These are phyloP conservation scores for Saccharum officinarum DNA, from an alignment of 176 grass and related monocot genomes.

Conservation along the genomic window DNA sequence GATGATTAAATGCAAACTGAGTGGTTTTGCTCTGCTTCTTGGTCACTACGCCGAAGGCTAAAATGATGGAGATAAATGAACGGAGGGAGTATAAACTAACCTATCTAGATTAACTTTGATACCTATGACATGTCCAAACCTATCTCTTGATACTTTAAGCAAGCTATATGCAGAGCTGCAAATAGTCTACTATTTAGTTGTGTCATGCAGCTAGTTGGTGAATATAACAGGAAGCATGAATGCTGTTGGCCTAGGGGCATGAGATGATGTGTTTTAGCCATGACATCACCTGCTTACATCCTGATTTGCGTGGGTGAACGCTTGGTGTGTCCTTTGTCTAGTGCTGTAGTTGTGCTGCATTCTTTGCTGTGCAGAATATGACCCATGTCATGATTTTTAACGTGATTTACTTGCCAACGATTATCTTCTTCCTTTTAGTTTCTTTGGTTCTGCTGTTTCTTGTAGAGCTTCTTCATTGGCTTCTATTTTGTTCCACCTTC, in stretches of 20 bases:
- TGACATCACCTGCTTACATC: neutral
- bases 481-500: neutral
- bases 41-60: too few species aligned
- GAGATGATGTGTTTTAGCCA: neutral
- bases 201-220: slow-evolving; percentile 4
- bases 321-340: neutral
- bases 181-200: slow-evolving; percentile 11
- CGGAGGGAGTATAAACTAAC: neutral
- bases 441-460: slow-evolving; percentile 19
- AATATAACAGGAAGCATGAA: neutral
- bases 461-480: neutral
- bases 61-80: too few species aligned
- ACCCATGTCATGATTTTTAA: neutral
- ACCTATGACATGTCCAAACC: neutral
- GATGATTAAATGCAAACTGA: too few species aligned
- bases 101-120: neutral
- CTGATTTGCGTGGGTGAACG: neutral
- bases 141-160: neutral
- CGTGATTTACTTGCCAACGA: neutral
- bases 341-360: neutral
- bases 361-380: neutral
- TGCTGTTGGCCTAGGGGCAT: neutral
- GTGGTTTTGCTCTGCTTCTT: too few species aligned
- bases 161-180: neutral
- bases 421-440: slow-evolving; percentile 7